Evolutionary conservation across 2,329 filamentous ascomycete species (phyloP), one percentile per base, ranked within the genome.

Genomic region (Elsinoe fawcettii): DNA sequence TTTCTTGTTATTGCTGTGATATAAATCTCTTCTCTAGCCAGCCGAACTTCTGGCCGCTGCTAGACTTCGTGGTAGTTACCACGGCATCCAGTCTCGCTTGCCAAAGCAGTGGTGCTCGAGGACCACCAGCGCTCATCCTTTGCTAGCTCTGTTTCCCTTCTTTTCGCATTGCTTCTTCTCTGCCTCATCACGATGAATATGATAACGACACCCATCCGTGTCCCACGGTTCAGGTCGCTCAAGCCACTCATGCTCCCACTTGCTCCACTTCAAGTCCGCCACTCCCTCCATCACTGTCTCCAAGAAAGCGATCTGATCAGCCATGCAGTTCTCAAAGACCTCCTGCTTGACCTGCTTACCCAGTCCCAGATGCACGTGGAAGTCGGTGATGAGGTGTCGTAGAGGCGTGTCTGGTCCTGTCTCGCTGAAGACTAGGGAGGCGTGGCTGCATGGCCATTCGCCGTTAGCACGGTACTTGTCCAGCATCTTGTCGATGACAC

Each of bases 311-410:
- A 2, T 20, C 16, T 20, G 16, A n/a, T n/a, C 39, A 43, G 16
- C 39, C 39, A 14, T 18, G 22, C 22, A 14, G n/a, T 16, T 22
- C 16, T 43, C 39, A 11, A 43, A 43, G n/a, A 9, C 22, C 39
- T 43, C 39, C n/a, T 36, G 47, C 25, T 51, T 18, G 12, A 20
- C 36, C 11, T 36, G 27, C 30, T 14, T 36, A 4, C 47, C 30
- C 7, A 36, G 9, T 8, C 53, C 47, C 2, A 47, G 22, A 25
- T 55, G 56, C 9, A 61, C 55, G 25, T 61, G 59, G 12, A 59
- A 59, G 18, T 61, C 59, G 0, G 58, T 46, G 8, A 61, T 37
- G 20, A 61, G 25, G 8, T 46, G 36, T 18, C 57, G 54, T 30
- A 61, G 20, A 3, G 36, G 36, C 4, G 34, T 36, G n/a, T n/a